phyloP scores from a whole-genome alignment of 106 monocot species.

The Vanilla planifolia region DNA sequence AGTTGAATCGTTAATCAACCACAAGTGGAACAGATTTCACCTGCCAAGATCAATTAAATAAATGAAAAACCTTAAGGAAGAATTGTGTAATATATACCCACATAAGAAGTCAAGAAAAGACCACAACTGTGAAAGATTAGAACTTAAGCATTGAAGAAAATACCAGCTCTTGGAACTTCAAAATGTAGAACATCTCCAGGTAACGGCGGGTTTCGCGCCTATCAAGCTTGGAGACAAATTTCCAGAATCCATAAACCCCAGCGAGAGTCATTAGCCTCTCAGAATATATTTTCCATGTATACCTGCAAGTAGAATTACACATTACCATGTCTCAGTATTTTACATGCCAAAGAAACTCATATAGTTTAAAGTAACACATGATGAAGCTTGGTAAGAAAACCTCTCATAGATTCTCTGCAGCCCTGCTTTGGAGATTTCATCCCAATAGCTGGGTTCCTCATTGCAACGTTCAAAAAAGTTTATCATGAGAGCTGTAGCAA shows the following conservation, averaged over 20 bases:
- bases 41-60: neutral
- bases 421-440: constrained; percentile 48
- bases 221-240: constrained; percentile 85
- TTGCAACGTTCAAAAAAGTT: constrained; percentile 74
- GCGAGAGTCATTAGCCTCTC: constrained; percentile 89
- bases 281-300: constrained; percentile 96
- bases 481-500: constrained; percentile 43
- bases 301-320: constrained; percentile 30
- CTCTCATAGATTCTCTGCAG: constrained; percentile 66
- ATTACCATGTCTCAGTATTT: neutral
- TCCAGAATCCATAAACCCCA: constrained; percentile 97
- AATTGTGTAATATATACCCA: too few relatives aligned
- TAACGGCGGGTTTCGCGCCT: constrained; percentile 87
- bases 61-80: neutral
- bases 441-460: constrained; percentile 55
- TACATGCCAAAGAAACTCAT: neutral
- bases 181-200: constrained; percentile 95
- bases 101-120: neutral
- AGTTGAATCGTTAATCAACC: neutral
- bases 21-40: constrained; percentile 1
- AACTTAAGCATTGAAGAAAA: neutral
- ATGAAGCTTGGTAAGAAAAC: constrained; percentile 16
- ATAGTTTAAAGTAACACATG: neutral
- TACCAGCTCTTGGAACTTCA: constrained; percentile 88
- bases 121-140: neutral